These are phyloP conservation scores for Auricularia sp. DNA, from an alignment of 768 basidiomycete genomes.

Conservation along the genomic window DNA sequence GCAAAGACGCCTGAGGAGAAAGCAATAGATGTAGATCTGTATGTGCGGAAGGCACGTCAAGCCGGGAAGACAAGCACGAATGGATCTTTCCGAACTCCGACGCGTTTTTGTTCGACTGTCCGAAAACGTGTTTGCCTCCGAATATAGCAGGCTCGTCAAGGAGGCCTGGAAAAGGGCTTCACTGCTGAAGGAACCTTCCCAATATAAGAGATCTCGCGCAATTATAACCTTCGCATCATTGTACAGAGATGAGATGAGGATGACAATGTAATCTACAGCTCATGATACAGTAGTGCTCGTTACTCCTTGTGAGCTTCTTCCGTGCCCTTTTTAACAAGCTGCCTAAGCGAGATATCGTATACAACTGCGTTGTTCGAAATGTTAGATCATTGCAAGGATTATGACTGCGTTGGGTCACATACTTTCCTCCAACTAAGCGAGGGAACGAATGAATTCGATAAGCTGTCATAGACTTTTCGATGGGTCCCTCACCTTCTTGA, in stretches of 20 bases:
- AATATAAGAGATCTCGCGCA: too few species aligned
- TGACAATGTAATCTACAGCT: too few species aligned
- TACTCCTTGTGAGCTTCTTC: not conserved
- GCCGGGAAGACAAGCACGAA: not conserved
- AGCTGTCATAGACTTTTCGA: slow-evolving; percentile 14
- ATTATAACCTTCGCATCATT: too few species aligned
- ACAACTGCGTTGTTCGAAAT: slow-evolving; percentile 41
- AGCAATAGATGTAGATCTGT: slow-evolving; percentile 8
- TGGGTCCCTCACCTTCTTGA: slow-evolving; percentile 85
- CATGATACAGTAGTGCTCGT: too few species aligned
- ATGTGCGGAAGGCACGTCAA: slow-evolving; percentile 10
- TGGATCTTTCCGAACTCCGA: not conserved
- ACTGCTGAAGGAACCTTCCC: too few species aligned
- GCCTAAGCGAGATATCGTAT: slow-evolving; percentile 74
- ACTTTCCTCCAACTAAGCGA: not conserved
- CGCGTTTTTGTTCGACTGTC: not conserved
- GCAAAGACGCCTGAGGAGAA: slow-evolving; percentile 3
- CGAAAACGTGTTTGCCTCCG: not conserved
- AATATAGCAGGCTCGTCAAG: too few species aligned
- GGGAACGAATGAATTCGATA: too few species aligned
- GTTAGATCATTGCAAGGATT: too few species aligned
- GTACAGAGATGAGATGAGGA: too few species aligned
- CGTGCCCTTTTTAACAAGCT: slow-evolving; percentile 23
- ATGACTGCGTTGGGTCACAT: slow-evolving; percentile 4
- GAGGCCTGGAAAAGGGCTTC: too few species aligned